Percentiles rank a stretch among this genome's conserved stretches.
phyloP scores from a whole-genome alignment of 1,284 basidiomycete species.

The Cryptococcus sp. region DNA sequence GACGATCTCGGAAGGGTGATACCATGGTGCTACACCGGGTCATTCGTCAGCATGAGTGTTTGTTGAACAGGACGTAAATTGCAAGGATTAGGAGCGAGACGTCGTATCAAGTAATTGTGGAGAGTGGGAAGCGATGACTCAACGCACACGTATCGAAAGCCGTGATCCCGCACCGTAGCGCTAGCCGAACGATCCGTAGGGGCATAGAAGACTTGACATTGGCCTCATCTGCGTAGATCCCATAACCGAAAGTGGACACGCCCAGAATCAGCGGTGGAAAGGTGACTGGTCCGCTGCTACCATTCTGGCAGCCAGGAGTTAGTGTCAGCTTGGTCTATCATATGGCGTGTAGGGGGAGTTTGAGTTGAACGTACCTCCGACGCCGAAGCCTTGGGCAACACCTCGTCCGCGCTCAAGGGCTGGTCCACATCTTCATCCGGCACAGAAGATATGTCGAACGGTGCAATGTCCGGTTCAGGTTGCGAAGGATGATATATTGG shows the following conservation, averaged over 20 bases:
- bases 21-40: slow-evolving; percentile 60
- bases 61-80: no score
- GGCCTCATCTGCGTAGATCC: slow-evolving; percentile 69
- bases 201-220: slow-evolving; percentile 64
- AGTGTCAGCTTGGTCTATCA: neutral
- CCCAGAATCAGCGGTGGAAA: slow-evolving; percentile 66
- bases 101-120: no score
- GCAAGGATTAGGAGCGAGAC: no score
- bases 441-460: slow-evolving; percentile 20
- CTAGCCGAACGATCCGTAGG: slow-evolving; percentile 71
- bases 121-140: no score
- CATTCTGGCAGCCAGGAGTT: neutral
- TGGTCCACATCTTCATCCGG: slow-evolving; percentile 30
- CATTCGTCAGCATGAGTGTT: slow-evolving; percentile 21
- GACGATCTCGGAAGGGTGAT: slow-evolving; percentile 87
- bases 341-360: no score
- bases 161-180: slow-evolving; percentile 81
- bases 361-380: no score
- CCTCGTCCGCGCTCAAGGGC: slow-evolving; percentile 22
- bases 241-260: slow-evolving; percentile 68
- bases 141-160: slow-evolving; percentile 76
- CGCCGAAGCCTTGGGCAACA: slow-evolving; percentile 22
- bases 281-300: neutral
- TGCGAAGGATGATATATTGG: slow-evolving; percentile 39
- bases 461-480: slow-evolving; percentile 36